Evolutionary conservation across 140 eudicot species (phyloP).

Genomic region (Bidens hawaiensis): DNA sequence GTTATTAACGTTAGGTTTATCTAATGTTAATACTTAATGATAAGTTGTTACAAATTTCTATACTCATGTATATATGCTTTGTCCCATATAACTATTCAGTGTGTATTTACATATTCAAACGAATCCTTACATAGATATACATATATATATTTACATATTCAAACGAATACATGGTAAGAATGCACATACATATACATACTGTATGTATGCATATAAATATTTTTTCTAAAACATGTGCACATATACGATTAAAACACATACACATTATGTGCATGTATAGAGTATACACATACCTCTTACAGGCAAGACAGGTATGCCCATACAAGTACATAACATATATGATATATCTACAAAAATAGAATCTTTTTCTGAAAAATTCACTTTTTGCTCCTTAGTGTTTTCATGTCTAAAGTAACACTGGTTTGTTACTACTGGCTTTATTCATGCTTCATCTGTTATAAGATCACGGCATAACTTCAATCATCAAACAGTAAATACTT

Average conservation of each 20-base stretch:
- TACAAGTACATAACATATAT: background rate
- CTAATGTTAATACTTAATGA: background rate
- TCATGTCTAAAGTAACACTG: background rate
- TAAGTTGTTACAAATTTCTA: background rate
- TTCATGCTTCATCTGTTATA: background rate
- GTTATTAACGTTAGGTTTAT: background rate
- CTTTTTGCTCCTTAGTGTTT: background rate
- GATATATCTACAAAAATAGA: background rate
- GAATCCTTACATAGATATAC: background rate
- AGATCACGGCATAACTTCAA: background rate
- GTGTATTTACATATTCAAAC: background rate
- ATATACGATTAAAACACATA: background rate
- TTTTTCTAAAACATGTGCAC: background rate
- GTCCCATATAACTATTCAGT: background rate
- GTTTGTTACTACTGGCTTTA: background rate
- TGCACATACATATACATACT: background rate
- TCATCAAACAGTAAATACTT: background rate
- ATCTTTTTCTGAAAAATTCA: background rate
- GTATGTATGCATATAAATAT: background rate
- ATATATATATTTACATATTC: background rate
- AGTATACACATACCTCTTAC: background rate
- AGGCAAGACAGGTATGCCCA: background rate
- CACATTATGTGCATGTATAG: background rate
- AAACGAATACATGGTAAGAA: background rate
- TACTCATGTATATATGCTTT: background rate